A percentile compares a stretch with the other conserved stretches of the same genome.
Evolutionary conservation across 2,329 filamentous ascomycete species (phyloP).

Genomic region (Coniochaeta sp.): DNA sequence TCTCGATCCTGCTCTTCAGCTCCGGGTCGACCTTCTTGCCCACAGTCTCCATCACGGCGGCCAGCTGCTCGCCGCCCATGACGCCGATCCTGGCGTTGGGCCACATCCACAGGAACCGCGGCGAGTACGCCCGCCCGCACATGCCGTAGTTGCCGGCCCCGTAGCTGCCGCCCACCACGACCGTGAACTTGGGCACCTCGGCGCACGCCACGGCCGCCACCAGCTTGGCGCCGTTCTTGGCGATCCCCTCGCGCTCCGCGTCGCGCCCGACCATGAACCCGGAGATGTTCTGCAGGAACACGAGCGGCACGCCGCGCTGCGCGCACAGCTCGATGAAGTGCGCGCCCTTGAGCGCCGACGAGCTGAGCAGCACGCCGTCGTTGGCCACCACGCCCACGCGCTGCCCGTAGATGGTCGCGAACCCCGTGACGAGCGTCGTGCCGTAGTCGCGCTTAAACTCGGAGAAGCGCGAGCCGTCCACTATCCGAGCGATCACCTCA

Average conservation of each 20-base stretch:
- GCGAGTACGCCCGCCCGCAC: constrained; percentile 92
- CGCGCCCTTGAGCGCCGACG: constrained; percentile 84
- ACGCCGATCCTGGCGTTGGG: constrained; percentile 93
- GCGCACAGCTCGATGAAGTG: constrained; percentile 96
- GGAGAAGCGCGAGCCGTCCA: constrained; percentile 82
- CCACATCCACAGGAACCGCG: constrained; percentile 92
- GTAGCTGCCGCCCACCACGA: constrained; percentile 88
- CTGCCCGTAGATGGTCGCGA: constrained; percentile 83
- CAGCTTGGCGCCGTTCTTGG: constrained; percentile 95
- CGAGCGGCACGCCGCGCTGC: constrained; percentile 79
- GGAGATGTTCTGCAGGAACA: constrained; percentile 94
- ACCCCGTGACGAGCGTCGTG: constrained; percentile 82
- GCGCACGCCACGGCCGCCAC: constrained; percentile 93
- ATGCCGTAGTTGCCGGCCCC: constrained; percentile 98
- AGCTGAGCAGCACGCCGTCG: constrained; percentile 89
- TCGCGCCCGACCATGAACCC: constrained; percentile 97
- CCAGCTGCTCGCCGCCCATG: constrained; percentile 91
- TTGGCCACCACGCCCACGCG: constrained; percentile 91
- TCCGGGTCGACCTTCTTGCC: constrained; percentile 75
- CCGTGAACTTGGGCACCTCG: constrained; percentile 92
- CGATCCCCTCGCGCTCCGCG: constrained; percentile 89
- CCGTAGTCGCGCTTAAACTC: constrained; percentile 96
- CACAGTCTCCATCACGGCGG: constrained; percentile 90
- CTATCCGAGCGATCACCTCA: constrained; percentile 87
- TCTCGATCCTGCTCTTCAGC: constrained; percentile 77